Evolutionary conservation across 108 stramenopile species (phyloP).

Genomic region (Epithemia pelagica): DNA sequence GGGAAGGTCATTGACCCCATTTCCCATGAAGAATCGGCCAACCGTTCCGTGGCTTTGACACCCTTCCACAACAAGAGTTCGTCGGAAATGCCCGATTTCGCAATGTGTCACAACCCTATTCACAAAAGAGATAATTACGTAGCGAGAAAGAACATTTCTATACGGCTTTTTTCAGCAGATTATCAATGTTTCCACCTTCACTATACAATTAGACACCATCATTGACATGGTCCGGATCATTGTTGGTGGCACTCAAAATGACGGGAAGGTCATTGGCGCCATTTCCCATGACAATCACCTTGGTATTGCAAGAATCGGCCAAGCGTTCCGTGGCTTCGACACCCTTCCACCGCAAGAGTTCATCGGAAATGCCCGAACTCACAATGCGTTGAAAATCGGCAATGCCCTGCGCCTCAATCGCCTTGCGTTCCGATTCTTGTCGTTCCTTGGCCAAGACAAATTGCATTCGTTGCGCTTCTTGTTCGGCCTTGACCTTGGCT

Average conservation of each 20-base stretch:
- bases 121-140: no score
- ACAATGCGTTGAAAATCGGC: constrained; percentile 51
- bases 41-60: no score
- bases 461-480: constrained; percentile 41
- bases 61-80: no score
- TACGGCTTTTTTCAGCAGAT: no score
- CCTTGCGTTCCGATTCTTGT: constrained; percentile 42
- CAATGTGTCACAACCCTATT: no score
- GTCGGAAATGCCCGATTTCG: no score
- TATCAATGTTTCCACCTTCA: no score
- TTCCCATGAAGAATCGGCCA: no score
- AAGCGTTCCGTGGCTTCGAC: constrained; percentile 49
- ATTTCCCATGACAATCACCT: constrained; percentile 46
- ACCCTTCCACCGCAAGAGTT: constrained; percentile 39
- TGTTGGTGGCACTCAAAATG: constrained; percentile 21
- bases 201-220: no score
- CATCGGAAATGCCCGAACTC: constrained; percentile 27
- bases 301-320: constrained; percentile 31
- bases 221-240: constrained; percentile 4
- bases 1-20: no score
- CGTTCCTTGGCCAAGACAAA: constrained; percentile 37
- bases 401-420: constrained; percentile 45
- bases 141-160: no score
- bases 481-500: constrained; percentile 40
- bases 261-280: constrained; percentile 32